Evolutionary conservation across 1,284 basidiomycete genomes (phyloP), one percentile per base, ranked within the genome.

Genomic region (Ceratobasidium sp.): DNA sequence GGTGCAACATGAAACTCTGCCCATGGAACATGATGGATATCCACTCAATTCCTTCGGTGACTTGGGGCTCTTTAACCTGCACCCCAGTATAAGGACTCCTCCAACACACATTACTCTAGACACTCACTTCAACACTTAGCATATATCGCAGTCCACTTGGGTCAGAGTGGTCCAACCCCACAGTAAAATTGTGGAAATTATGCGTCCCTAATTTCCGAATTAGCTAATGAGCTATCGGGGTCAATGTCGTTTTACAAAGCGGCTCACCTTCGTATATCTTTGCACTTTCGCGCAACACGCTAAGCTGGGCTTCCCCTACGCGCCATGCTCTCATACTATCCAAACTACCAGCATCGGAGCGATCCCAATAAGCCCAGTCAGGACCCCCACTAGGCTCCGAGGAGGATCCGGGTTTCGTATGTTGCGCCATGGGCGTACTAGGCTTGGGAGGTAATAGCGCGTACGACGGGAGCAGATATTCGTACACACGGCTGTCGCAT

Each of bases 1-100:
- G 97, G 82, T 99, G 97, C 74, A 99, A 84, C 98, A 99, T 99
- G 83, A 99, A 99, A 79, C 95, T 97, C 83, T 99, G 98, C 0
- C 97, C 98, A 80, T 99, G 96, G 80, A 99, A 92, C 78, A 94
- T 87, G 44, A 99, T 91, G 64, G 92, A 93, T 64, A 99, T 90
- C 97, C 97, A 99, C 81, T 99, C 97, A 0, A 94, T 97, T 41
- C 91, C 92, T 22, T 95, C 93, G 79, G 96, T 92, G 3, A 97
- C 91, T 4, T 88, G 89, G 31, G 95, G 95, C 66, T 95, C 92
- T 4, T 87, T 83, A 57, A 96, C 85, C 93, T 95, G 77, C 2
- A 50, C 3, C n/a, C 45, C 41, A 64, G 62, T 51, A 15, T 72
- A 31, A 47, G 53, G 31, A 27, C 36, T 66, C 60, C 33, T 33